Base-by-base conservation (phyloP, 257 asterid genomes). In the Cinchona pubescens region DNA sequence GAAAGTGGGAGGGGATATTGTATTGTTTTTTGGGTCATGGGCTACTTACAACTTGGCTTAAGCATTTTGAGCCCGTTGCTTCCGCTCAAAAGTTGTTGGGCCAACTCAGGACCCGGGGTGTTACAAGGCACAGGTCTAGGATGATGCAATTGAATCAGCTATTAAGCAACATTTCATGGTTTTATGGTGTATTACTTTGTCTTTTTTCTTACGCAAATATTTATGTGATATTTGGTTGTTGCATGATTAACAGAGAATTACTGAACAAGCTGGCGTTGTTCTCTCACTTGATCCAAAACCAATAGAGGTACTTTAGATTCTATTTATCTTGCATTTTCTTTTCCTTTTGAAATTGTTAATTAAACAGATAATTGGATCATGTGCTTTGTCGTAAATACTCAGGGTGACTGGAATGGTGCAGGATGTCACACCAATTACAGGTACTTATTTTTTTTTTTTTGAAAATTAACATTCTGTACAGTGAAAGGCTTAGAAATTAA, bases 371-470 rank as follows among this genome's bases (percentile, higher is more conserved):
- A n/a, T n/a, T n/a, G n/a, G 56, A 9, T 75, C 60, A 71, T 53
- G 77, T 62, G n/a, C 61, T 63, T 53, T 15, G 68, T 64, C 14
- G 75, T 64, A 27, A 61, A 78, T 55, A 66, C 67, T 8, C 79
- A 94, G 97, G 98, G 98, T 74, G 98, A 94, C 89, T 94, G 97
- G 98, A 94, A 94, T 45, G 98, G 98, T 65, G 98, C 98, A 34
- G 98, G 97, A 76, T 86, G 93, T 81, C 98, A 94, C 86, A 89
- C 97, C 78, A 94, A 94, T 59, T 94, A 87, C 79, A 92, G 97
- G 98, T 92, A 86, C 67, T 61, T 53, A n/a, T n/a, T 77, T 78
- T 15, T 35, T 34, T 63, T 63, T 62, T 34, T 12, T 56, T 69
- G 59, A 25, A 61, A 49, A 15, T 4, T 8, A 16, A 2, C 14